Conservation (phyloP, 2,329 filamentous ascomycete species). For the Xenoacremonium recifei region DNA sequence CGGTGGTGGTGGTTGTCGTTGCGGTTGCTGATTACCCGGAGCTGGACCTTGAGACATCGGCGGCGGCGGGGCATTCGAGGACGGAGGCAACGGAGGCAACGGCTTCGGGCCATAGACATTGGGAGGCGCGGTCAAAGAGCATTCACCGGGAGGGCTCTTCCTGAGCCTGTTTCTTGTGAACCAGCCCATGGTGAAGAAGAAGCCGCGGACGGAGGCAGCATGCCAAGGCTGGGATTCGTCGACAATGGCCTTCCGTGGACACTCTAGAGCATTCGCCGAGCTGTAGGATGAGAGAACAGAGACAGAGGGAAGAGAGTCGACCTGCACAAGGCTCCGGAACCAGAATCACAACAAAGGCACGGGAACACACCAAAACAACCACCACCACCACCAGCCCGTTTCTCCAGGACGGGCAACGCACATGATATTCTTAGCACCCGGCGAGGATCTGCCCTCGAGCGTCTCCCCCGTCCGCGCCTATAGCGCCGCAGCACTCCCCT, state of each 20-base stretch:
- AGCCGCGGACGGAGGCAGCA: too few relatives aligned
- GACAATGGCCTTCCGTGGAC: too few relatives aligned
- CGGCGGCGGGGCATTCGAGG: not conserved
- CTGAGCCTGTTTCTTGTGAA: conserved; percentile 26
- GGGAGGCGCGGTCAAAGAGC: conserved; percentile 15
- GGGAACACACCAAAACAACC: too few relatives aligned
- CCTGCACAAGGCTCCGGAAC: too few relatives aligned
- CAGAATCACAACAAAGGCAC: too few relatives aligned
- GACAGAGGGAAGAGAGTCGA: too few relatives aligned
- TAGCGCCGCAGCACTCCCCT: conserved; percentile 7
- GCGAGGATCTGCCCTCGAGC: not conserved
- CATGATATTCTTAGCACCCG: conserved; percentile 2
- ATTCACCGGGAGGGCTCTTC: conserved; percentile 7
- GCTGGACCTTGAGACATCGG: conserved; percentile 7
- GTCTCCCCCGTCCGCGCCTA: conserved; percentile 3
- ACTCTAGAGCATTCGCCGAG: too few relatives aligned
- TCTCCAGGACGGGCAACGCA: too few relatives aligned
- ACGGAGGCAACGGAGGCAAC: not conserved
- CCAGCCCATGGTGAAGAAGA: conserved; percentile 28
- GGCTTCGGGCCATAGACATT: conserved; percentile 17
- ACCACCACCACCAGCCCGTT: too few relatives aligned
- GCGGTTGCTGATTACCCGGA: conserved; percentile 3
- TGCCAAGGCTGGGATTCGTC: too few relatives aligned
- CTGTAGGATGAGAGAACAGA: too few relatives aligned
- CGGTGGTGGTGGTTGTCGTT: conserved; percentile 1